phyloP scores from a whole-genome alignment of 2,329 filamentous ascomycete genomes.

The Lasiodiplodia sp. region DNA sequence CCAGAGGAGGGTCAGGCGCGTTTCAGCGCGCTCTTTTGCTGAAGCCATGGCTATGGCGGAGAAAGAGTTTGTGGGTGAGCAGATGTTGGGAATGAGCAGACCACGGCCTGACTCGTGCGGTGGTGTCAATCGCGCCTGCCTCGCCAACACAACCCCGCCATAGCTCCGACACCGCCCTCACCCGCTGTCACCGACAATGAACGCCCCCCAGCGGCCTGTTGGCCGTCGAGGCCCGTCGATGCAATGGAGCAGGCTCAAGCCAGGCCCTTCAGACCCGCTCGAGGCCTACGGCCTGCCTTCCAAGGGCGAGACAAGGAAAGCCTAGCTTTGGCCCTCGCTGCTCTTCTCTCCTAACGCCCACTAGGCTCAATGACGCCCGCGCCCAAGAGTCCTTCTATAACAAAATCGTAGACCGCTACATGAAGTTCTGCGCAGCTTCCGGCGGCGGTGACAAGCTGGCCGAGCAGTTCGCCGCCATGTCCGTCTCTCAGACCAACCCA shows the following conservation, averaged over 20 bases:
- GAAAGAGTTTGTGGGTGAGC: not conserved
- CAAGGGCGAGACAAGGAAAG: constrained; percentile 84
- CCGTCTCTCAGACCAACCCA: constrained; percentile 39
- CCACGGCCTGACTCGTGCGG: constrained; percentile 6
- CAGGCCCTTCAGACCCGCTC: constrained; percentile 76
- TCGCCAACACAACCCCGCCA: not conserved
- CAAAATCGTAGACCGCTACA: constrained; percentile 86
- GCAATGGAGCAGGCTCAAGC: constrained; percentile 64
- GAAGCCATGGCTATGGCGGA: constrained; percentile 4
- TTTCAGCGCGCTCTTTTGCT: constrained; percentile 36
- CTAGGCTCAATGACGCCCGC: constrained; percentile 67
- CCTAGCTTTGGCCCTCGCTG: constrained; percentile 17
- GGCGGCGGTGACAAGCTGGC: constrained; percentile 76
- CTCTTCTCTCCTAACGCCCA: constrained; percentile 13
- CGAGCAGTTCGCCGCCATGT: constrained; percentile 74
- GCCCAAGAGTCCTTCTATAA: constrained; percentile 86
- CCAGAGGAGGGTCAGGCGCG: constrained; percentile 55
- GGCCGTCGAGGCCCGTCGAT: constrained; percentile 48
- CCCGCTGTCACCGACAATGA: constrained; percentile 4
- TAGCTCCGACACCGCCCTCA: not conserved
- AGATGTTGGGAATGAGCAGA: not conserved
- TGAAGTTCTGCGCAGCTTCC: constrained; percentile 82
- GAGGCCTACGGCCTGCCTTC: constrained; percentile 85
- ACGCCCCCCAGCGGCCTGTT: constrained; percentile 41
- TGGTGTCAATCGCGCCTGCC: not conserved